These are phyloP conservation scores for Ambrosiella beaveri DNA, from an alignment of 2,329 filamentous ascomycete species.

Conservation along the genomic window DNA sequence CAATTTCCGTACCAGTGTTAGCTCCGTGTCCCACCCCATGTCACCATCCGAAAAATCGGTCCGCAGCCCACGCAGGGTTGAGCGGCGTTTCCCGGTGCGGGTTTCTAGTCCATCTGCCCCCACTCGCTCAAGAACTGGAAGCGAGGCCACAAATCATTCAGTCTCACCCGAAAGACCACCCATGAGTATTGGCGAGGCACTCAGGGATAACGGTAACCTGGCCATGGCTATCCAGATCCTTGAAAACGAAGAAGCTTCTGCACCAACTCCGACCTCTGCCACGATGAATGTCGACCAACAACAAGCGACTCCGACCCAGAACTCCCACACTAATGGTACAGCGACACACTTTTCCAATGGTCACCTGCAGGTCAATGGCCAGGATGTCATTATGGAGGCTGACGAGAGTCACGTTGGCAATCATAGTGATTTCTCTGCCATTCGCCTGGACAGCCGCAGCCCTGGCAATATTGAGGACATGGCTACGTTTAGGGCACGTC, in stretches of 20 bases:
- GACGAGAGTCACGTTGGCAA: conserved; percentile 34
- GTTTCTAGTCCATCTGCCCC: conserved; percentile 22
- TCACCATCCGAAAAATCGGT: conserved; percentile 18
- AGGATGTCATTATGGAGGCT: conserved; percentile 16
- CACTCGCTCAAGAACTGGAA: conserved; percentile 10
- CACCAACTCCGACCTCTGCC: neutral
- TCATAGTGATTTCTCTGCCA: conserved; percentile 75
- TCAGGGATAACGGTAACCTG: conserved; percentile 37
- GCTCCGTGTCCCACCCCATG: conserved; percentile 10
- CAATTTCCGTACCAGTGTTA: conserved; percentile 13
- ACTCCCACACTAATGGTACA: conserved; percentile 17
- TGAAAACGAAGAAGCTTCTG: conserved; percentile 31
- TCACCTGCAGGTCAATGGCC: conserved; percentile 1
- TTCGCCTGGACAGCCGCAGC: conserved; percentile 31
- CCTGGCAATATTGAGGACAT: conserved; percentile 5
- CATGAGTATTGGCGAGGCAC: conserved; percentile 35
- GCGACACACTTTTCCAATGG: conserved; percentile 15
- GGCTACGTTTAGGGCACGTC: conserved; percentile 25
- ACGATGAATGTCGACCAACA: neutral
- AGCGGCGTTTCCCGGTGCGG: conserved; percentile 45
- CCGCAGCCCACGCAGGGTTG: conserved; percentile 31
- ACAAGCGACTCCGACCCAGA: conserved; percentile 2
- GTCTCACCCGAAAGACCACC: conserved; percentile 6
- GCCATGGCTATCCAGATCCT: conserved; percentile 45
- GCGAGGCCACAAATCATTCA: conserved; percentile 11